Evolutionary conservation across 768 basidiomycete species (phyloP), one percentile per base, ranked within the genome.

Genomic region (Pluteus cervinus): DNA sequence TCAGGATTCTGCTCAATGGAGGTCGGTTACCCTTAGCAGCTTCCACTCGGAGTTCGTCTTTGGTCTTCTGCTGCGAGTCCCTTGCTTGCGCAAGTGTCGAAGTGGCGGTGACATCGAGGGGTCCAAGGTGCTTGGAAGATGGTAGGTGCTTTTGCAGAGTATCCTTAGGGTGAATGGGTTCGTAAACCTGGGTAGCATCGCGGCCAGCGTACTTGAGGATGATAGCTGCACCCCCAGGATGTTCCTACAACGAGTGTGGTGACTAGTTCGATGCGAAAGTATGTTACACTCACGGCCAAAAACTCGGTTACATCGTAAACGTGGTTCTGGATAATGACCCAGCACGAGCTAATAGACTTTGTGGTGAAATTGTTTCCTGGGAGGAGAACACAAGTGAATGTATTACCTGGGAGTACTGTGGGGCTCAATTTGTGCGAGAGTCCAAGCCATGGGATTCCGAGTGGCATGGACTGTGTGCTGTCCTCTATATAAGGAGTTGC

Each of bases 301-400:
- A 89, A 86, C 25, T 82, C 80, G 5, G 86, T 86, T 37, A 88
- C 83, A 62, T 90, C 86, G 61, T 90, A 90, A n/a, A 89, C 87
- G 37, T 73, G 67, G 57, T 81, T 75, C 35, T 71, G 66, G 45
- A 91, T 83, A 52, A 90, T 78, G 47, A 91, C 79, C 88, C 88
- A 91, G 53, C 86, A 88, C 12, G 81, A 83, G 25, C 82, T 84
- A 42, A 18, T 30, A 26, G n/a, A 28, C 26, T 21, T 33, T 47
- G 32, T 36, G 20, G 36, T 45, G 32, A 48, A 42, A 33, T 34
- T 14, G 33, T 41, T 34, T 23, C 7, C 11, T 4, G 25, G 16
- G 9, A 21, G 11, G 29, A 22, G 9, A 41, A 15, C 21, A 9
- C 34, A 43, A 14, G 20, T 17, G 11, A 16, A 30, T 35, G 15